phyloP scores from a whole-genome alignment of 2,329 filamentous ascomycete species.

The Colletotrichum destructivum region DNA sequence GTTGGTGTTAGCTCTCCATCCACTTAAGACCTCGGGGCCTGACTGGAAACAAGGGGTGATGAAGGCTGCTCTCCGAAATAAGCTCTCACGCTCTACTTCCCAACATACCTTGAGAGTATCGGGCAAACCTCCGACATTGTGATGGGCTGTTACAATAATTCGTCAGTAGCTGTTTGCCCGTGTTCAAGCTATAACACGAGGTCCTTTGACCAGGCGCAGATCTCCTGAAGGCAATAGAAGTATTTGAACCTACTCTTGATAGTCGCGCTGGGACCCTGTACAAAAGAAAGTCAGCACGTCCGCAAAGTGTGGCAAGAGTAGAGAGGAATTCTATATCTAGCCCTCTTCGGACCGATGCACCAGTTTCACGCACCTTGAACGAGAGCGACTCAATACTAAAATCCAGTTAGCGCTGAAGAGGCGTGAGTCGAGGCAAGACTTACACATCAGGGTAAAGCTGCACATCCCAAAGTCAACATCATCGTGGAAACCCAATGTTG shows the following conservation, averaged over 20 bases:
- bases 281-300: background rate
- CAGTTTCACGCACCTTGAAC: background rate
- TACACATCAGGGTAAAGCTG: constrained; percentile 46
- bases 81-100: constrained; percentile 48
- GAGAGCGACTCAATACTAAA: constrained; percentile 20
- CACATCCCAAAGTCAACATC: background rate
- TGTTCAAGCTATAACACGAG: background rate
- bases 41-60: no score
- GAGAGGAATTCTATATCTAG: background rate
- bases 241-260: constrained; percentile 58
- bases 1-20: constrained; percentile 37
- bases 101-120: constrained; percentile 45
- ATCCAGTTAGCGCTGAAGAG: background rate
- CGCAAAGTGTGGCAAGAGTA: background rate
- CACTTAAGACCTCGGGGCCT: background rate
- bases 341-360: background rate
- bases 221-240: background rate
- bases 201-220: background rate
- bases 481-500: background rate
- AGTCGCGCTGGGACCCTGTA: constrained; percentile 51
- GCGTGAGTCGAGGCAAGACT: background rate
- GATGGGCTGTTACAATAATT: constrained; percentile 52
- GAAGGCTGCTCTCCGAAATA: background rate
- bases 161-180: constrained; percentile 29
- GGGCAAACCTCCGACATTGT: constrained; percentile 62